Evolutionary conservation across 768 basidiomycete genomes (phyloP).

Genomic region (Crepidotus variabilis): DNA sequence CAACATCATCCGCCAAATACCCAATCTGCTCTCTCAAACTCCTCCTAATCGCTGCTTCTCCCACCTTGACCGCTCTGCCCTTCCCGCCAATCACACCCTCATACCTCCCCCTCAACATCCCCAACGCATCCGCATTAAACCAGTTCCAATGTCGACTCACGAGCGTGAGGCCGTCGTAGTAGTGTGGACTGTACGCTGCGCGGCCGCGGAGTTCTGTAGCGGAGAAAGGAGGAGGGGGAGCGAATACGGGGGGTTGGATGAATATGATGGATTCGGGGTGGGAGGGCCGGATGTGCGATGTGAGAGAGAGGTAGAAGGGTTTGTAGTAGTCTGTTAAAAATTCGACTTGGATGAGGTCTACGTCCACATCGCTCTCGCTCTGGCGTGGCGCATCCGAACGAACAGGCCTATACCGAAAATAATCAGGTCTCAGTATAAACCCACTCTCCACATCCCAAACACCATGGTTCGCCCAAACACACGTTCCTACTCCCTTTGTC

Average conservation of each 20-base stretch:
- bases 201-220: conserved; percentile 61
- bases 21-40: conserved; percentile 81
- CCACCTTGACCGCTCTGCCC: conserved; percentile 73
- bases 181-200: conserved; percentile 76
- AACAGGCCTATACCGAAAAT: conserved; percentile 50
- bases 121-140: conserved; percentile 95
- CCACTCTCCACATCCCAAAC: conserved; percentile 83
- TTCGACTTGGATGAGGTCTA: conserved; percentile 35
- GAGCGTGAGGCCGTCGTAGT: conserved; percentile 93
- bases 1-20: conserved; percentile 70
- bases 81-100: conserved; percentile 31
- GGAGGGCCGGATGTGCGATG: conserved; percentile 51
- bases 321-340: conserved; percentile 82
- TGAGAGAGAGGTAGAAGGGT: conserved; percentile 60
- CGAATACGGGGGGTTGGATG: conserved; percentile 89
- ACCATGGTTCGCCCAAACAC: conserved; percentile 85
- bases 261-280: conserved; percentile 89
- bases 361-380: no score
- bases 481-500: conserved; percentile 52
- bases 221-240: conserved; percentile 60
- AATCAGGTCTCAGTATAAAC: conserved; percentile 63
- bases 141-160: conserved; percentile 92
- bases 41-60: conserved; percentile 77
- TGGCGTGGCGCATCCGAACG: not conserved
- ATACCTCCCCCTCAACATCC: conserved; percentile 85